Conservation (phyloP, 805 yeast genomes). For the Saturnispora diversa region DNA sequence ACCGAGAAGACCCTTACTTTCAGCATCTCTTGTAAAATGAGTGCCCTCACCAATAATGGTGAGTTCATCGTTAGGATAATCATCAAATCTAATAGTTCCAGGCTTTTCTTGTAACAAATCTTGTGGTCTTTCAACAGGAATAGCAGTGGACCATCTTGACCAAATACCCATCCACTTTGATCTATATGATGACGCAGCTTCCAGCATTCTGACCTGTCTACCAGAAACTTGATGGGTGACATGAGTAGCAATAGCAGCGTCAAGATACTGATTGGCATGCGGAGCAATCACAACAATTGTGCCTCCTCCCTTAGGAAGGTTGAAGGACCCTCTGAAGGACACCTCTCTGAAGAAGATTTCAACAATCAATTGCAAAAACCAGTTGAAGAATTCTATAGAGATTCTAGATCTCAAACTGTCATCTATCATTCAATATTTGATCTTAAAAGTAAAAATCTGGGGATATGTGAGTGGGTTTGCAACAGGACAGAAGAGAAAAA, state of each 20-base stretch:
- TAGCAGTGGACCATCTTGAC: constrained; percentile 68
- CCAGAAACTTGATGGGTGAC: constrained; percentile 59
- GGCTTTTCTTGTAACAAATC: constrained; percentile 66
- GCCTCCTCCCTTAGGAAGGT: constrained; percentile 63
- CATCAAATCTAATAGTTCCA: constrained; percentile 43
- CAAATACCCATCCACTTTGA: constrained; percentile 65
- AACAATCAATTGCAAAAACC: constrained; percentile 25
- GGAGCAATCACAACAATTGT: constrained; percentile 94
- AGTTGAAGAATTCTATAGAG: constrained; percentile 24
- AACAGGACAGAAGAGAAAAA: no score
- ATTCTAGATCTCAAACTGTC: constrained; percentile 5
- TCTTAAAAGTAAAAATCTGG: no score
- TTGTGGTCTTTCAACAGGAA: constrained; percentile 90
- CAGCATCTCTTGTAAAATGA: constrained; percentile 53
- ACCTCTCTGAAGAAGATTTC: constrained; percentile 81
- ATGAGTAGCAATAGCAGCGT: constrained; percentile 59
- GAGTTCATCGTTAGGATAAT: constrained; percentile 40
- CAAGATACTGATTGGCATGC: constrained; percentile 87
- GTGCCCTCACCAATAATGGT: constrained; percentile 64
- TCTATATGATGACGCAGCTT: constrained; percentile 73
- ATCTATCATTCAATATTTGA: neutral
- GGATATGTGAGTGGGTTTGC: no score
- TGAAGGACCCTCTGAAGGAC: constrained; percentile 78
- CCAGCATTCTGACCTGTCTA: constrained; percentile 68
- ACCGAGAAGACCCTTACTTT: constrained; percentile 62